These are phyloP conservation scores for Borovskyia barvae DNA, from an alignment of 208 protist species.

Conservation along the genomic window DNA sequence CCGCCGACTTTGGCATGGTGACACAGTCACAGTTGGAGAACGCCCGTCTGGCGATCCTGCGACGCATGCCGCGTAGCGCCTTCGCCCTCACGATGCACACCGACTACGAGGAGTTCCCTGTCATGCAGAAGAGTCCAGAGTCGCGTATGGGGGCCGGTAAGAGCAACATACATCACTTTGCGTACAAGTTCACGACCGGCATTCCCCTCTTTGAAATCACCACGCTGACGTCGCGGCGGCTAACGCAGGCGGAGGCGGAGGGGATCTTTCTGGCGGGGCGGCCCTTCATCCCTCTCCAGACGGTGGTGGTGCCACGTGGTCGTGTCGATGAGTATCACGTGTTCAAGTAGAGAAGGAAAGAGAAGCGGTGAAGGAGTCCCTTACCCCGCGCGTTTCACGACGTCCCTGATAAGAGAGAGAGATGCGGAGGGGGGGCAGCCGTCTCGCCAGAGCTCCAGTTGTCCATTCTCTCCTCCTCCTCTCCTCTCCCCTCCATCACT, in stretches of 20 bases:
- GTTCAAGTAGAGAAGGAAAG: constrained; percentile 60
- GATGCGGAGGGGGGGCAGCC: no score
- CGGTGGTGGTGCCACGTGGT: constrained; percentile 84
- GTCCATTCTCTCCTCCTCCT: constrained; percentile 13
- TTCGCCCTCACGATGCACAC: constrained; percentile 88
- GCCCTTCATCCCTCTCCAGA: constrained; percentile 85
- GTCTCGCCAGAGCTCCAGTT: no score
- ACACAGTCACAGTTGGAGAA: constrained; percentile 88
- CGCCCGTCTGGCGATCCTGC: constrained; percentile 83
- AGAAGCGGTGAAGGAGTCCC: background rate
- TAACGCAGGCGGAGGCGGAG: constrained; percentile 88
- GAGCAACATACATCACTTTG: constrained; percentile 90
- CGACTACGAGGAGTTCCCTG: constrained; percentile 90
- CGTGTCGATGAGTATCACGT: constrained; percentile 90
- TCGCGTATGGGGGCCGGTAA: constrained; percentile 90
- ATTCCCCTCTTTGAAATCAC: constrained; percentile 87
- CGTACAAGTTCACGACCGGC: constrained; percentile 90
- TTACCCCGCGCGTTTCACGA: background rate
- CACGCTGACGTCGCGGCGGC: constrained; percentile 50
- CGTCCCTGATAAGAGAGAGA: no score
- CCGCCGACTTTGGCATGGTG: constrained; percentile 89
- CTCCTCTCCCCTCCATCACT: constrained; percentile 14
- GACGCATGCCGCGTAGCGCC: constrained; percentile 76
- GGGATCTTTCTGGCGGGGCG: constrained; percentile 84
- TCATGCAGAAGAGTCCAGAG: constrained; percentile 87